phyloP scores from a whole-genome alignment of 2,329 filamentous ascomycete genomes.

The Hymenoscyphus occultus region DNA sequence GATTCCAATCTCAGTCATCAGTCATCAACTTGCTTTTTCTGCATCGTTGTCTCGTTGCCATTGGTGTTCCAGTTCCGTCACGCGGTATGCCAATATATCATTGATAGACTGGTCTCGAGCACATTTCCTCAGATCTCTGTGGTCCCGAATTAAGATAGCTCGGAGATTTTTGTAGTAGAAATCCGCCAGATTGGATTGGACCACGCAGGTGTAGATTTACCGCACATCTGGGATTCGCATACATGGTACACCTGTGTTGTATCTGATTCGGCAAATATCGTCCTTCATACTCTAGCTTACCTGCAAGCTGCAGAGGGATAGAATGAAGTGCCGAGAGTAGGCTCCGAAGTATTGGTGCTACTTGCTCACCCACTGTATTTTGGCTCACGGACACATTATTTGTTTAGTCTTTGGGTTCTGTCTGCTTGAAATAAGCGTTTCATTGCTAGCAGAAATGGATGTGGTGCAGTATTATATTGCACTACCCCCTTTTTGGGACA shows the following conservation, averaged over 20 bases:
- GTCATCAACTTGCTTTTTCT: neutral
- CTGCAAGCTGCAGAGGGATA: neutral
- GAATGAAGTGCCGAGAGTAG: neutral
- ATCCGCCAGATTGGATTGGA: neutral
- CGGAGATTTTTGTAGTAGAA: neutral
- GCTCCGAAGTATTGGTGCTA: neutral
- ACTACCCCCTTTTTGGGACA: neutral
- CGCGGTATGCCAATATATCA: neutral
- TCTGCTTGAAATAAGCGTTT: neutral
- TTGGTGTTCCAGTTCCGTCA: neutral
- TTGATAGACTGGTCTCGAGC: neutral
- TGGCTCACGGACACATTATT: neutral
- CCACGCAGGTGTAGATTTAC: neutral
- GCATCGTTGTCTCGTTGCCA: neutral
- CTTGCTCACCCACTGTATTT: neutral
- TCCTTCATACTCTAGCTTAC: neutral
- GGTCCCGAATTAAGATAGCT: neutral
- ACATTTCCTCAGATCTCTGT: neutral
- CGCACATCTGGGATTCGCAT: too few species aligned
- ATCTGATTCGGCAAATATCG: neutral
- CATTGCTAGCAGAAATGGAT: neutral
- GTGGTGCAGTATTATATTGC: neutral
- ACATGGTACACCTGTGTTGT: neutral
- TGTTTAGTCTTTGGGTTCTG: neutral
- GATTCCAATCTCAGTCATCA: too few species aligned